Evolutionary conservation across 1,139 yeast genomes (phyloP), one percentile per base, ranked within the genome.

Genomic region (Saccharomyces hybrid): DNA sequence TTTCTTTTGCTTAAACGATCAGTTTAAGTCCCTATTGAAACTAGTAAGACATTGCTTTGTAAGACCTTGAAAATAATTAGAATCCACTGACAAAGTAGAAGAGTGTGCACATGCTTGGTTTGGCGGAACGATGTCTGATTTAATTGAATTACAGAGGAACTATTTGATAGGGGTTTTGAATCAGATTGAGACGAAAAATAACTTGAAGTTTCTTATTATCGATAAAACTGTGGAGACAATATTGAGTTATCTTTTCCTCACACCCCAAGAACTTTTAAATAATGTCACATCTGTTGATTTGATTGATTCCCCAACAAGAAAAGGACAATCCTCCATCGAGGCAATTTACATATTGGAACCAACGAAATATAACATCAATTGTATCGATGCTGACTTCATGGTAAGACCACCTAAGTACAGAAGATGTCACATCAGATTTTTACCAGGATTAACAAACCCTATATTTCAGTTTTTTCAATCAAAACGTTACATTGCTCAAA

Each of bases 271-370:
- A 41, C 62, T 76, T 7, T 61, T 77, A 25, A 70, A 70, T 47
- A 59, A 68, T 60, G 78, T 75, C 28, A 74, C 75, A 20, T 80
- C 83, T 13, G 76, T 82, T 47, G 84, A 81, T 61, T 69, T 74
- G 52, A 74, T 84, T 23, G 88, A 83, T 61, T 68, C 78, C 14
- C 57, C 61, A 5, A 70, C 71, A 51, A 73, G 86, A 52, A 76
- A 72, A 52, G 73, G 78, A 9, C 83, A 78, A 66, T 70, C 70
- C 11, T 75, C 75, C 41, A 76, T 80, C 50, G 87, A 80, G 60
- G 89, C 84, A 2, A 68, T 85, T 1, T 85, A 85, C 64, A 68
- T 85, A 26, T 63, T 84, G 23, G 80, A 80, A 51, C 86, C 89
- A 1, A 69, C 78, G 2, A 65, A 67, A 38, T 82, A 76, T 65